phyloP scores from a whole-genome alignment of 106 monocot species.

The Dactylorhiza incarnata region DNA sequence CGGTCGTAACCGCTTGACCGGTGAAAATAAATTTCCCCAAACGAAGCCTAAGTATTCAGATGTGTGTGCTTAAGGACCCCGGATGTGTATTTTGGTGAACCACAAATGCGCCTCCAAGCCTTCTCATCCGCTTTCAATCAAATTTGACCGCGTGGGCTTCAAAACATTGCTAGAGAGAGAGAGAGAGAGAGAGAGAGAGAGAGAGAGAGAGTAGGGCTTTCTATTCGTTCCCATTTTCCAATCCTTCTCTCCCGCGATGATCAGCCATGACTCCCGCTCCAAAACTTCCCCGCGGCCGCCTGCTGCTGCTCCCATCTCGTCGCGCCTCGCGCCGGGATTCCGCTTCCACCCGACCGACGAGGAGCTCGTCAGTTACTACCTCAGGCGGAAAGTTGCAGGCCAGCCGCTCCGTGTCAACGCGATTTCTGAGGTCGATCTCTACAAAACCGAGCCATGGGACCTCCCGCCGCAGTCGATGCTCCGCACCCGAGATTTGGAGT shows the following conservation, averaged over 20 bases:
- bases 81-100: too few species aligned
- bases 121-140: too few species aligned
- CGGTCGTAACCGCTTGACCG: too few species aligned
- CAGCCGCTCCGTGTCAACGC: slow-evolving; percentile 45
- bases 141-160: too few species aligned
- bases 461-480: slow-evolving; percentile 52
- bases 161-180: too few species aligned
- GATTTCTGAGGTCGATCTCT: slow-evolving; percentile 53
- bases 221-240: background rate
- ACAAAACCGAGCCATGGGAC: slow-evolving; percentile 68
- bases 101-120: too few species aligned
- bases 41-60: too few species aligned
- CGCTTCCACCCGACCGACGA: slow-evolving; percentile 78
- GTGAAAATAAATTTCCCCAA: too few species aligned
- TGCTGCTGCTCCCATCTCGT: background rate
- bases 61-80: too few species aligned
- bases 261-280: background rate
- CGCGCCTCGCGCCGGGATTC: slow-evolving; percentile 51
- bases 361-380: slow-evolving; percentile 66
- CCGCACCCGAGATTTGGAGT: slow-evolving; percentile 57
- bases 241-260: background rate
- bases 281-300: background rate
- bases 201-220: too few species aligned
- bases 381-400: slow-evolving; percentile 42
- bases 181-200: too few species aligned